Evolutionary conservation across 192 early-diverging fungal genomes (phyloP).

Genomic region (Chytriomyces sp.): DNA sequence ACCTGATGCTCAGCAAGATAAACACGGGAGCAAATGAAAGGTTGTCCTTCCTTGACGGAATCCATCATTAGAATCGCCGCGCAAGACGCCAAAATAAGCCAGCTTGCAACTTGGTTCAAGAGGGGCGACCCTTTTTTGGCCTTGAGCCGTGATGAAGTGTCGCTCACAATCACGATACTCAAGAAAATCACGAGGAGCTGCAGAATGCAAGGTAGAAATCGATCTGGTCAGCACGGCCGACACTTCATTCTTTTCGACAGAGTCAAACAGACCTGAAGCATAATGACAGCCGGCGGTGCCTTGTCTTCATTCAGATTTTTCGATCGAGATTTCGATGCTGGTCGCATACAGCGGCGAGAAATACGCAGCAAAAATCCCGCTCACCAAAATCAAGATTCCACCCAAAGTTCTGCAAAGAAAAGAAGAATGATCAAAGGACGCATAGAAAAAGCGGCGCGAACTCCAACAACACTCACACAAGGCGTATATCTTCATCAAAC

Average conservation of each 20-base stretch:
- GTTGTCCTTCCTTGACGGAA: constrained; percentile 63
- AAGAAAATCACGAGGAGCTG: constrained; percentile 57
- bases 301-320: neutral
- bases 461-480: no score
- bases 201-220: neutral
- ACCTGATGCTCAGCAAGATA: constrained; percentile 78
- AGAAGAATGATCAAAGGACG: neutral
- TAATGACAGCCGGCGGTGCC: constrained; percentile 6
- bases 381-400: constrained; percentile 40
- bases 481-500: constrained; percentile 70
- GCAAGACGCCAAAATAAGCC: constrained; percentile 64
- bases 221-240: no score
- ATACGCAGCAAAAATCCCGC: constrained; percentile 35
- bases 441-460: no score
- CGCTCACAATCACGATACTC: constrained; percentile 66
- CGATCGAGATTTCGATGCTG: neutral
- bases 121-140: constrained; percentile 70
- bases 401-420: constrained; percentile 34
- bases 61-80: constrained; percentile 68
- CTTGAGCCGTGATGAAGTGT: constrained; percentile 63
- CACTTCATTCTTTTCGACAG: neutral
- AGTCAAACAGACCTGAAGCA: constrained; percentile 11
- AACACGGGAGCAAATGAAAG: constrained; percentile 90
- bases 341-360: constrained; percentile 36
- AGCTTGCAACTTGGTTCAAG: constrained; percentile 69